These are phyloP conservation scores for Podospora pseudocomata DNA, from an alignment of 495 filamentous ascomycete genomes.

Conservation along the genomic window DNA sequence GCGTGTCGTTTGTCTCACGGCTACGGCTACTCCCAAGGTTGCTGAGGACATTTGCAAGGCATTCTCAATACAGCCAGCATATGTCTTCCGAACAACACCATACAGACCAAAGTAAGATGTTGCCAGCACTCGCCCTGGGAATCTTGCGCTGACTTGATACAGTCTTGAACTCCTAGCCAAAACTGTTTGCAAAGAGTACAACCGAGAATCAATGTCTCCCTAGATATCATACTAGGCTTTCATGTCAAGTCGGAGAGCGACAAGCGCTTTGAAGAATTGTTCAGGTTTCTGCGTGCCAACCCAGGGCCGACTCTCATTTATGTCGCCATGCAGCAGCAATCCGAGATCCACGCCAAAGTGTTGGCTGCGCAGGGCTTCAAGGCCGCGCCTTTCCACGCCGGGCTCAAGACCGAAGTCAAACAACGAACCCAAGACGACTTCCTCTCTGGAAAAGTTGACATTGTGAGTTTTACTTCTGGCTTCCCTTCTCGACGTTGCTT, in stretches of 20 bases:
- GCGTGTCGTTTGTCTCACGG: conserved; percentile 55
- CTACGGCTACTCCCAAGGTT: conserved; percentile 56
- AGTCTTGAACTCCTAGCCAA: conserved; percentile 48
- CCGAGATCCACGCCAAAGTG: conserved; percentile 41
- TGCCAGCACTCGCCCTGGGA: too few species aligned
- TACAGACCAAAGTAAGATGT: conserved; percentile 48
- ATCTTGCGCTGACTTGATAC: background rate
- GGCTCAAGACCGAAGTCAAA: conserved; percentile 43
- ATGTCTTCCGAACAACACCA: conserved; percentile 53
- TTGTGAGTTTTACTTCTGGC: conserved; percentile 25
- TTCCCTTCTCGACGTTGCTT: background rate
- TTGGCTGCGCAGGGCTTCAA: conserved; percentile 38
- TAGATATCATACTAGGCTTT: background rate
- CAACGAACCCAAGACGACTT: conserved; percentile 50
- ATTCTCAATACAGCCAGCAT: conserved; percentile 46
- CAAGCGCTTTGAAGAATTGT: conserved; percentile 40
- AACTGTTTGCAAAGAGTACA: conserved; percentile 23
- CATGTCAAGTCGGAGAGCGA: conserved; percentile 30
- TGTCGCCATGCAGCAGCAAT: conserved; percentile 51
- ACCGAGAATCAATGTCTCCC: background rate
- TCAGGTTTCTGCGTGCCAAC: conserved; percentile 46
- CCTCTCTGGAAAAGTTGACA: conserved; percentile 43
- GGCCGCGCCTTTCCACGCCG: conserved; percentile 51
- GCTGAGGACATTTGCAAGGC: conserved; percentile 49
- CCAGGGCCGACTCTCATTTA: conserved; percentile 55